Evolutionary conservation across 129 eudicot species (phyloP), one percentile per base, ranked within the genome.

Genomic region (Artemisia argyi): DNA sequence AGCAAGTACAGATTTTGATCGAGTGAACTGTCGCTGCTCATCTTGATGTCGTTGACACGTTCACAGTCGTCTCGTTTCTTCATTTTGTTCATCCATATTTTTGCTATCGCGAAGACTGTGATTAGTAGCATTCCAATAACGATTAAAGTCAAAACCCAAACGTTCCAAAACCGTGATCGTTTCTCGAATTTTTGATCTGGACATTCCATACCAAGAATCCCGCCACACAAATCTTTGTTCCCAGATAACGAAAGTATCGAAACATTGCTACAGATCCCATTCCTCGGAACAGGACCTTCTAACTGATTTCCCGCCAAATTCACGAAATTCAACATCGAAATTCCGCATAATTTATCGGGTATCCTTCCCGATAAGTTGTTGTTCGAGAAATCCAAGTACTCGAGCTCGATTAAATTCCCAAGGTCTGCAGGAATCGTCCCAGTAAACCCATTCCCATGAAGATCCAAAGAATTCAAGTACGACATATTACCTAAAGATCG

Each of bases 181-280:
- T 63, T 73, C 22, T 60, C 69, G 55, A 84, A 76, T 24, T 61
- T 75, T 74, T 82, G 86, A 50, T 80, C 58, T 0, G 85, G 90
- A 69, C 96, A 86, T 48, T 42, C 71, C 39, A 73, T 47, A 12
- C 83, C 87, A 47, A 82, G 75, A 10, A 86, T 73, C 58, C 82
- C 83, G 3, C 96, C 92, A 65, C 96, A 89, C 44, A 89, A 72
- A 72, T 86, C 76, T 77, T 82, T 84, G 66, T 86, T 89, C 60
- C 92, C 85, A 1, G 79, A 55, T 9, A 84, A 69, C 3, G 80
- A 61, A 51, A 72, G 62, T 58, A 68, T 82, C 13, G 96, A 79
- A 3, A 78, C 57, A 49, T 85, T 83, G 63, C 51, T 55, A 26
- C 96, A 89, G 55, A 84, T 72, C 20, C 96, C 96, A 50, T 50